These are phyloP conservation scores for Recurvomyces mirabilis DNA, from an alignment of 495 filamentous ascomycete genomes.

Conservation along the genomic window DNA sequence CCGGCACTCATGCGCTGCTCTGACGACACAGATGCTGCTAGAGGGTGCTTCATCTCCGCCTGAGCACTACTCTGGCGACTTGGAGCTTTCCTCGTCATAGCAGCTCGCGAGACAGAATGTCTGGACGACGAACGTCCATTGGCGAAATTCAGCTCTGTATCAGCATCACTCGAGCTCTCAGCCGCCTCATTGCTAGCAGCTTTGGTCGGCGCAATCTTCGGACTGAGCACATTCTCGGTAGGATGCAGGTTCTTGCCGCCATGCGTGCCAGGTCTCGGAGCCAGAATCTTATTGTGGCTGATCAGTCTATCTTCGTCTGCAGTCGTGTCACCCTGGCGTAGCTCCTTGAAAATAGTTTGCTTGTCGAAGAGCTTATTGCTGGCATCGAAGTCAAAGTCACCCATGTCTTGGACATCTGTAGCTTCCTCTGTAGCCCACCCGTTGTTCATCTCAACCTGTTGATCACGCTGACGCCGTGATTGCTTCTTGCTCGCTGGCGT, in stretches of 20 bases:
- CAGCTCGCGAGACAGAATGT: slow-evolving; percentile 37
- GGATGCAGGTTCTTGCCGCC: slow-evolving; percentile 86
- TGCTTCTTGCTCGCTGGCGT: slow-evolving; percentile 20
- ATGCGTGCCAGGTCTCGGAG: slow-evolving; percentile 61
- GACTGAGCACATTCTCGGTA: slow-evolving; percentile 80
- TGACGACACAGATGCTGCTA: slow-evolving; percentile 14
- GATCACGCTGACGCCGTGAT: slow-evolving; percentile 36
- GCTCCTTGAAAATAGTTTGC: slow-evolving; percentile 72
- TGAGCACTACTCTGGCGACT: slow-evolving; percentile 21
- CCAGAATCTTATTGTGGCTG: slow-evolving; percentile 58
- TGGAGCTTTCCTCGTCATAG: slow-evolving; percentile 23
- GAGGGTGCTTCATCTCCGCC: slow-evolving; percentile 12
- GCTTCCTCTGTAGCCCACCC: slow-evolving; percentile 96
- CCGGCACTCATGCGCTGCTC: slow-evolving; percentile 6
- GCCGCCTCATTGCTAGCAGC: slow-evolving; percentile 31
- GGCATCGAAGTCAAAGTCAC: slow-evolving; percentile 84
- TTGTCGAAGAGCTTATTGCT: slow-evolving; percentile 93
- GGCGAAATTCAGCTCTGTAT: slow-evolving; percentile 43
- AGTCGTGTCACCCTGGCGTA: slow-evolving; percentile 74
- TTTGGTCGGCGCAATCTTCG: slow-evolving; percentile 25
- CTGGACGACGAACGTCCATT: slow-evolving; percentile 38
- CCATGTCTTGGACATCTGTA: slow-evolving; percentile 89
- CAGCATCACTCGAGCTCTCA: slow-evolving; percentile 59
- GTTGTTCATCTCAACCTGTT: slow-evolving; percentile 51
- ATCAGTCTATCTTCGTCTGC: slow-evolving; percentile 84